Evolutionary conservation across 208 protist species (phyloP), one percentile per base, ranked within the genome.

Genomic region (Entamoeba invadens): DNA sequence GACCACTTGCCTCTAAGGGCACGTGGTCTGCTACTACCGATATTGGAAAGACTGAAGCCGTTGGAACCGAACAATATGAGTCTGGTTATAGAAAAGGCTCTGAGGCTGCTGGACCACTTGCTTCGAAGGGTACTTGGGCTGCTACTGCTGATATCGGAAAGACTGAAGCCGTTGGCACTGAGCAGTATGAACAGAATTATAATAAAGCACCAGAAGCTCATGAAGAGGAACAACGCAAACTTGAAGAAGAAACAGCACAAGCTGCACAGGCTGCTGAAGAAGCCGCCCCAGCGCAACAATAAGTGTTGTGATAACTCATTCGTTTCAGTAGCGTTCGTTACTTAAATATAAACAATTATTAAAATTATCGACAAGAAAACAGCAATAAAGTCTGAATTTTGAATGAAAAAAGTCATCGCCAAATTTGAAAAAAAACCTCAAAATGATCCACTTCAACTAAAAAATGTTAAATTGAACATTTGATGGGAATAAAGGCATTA

Each of bases 401-500:
- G n/a, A n/a, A n/a, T n/a, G n/a, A n/a, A n/a, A n/a, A n/a, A n/a
- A n/a, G n/a, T n/a, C n/a, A n/a, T n/a, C n/a, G n/a, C n/a, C n/a
- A n/a, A n/a, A n/a, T n/a, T n/a, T n/a, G n/a, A n/a, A n/a, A n/a
- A n/a, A n/a, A n/a, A n/a, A n/a, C n/a, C n/a, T n/a, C n/a, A n/a
- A n/a, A n/a, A n/a, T n/a, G n/a, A n/a, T n/a, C n/a, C n/a, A n/a
- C n/a, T n/a, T n/a, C n/a, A n/a, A n/a, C n/a, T n/a, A n/a, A n/a
- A n/a, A n/a, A n/a, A n/a, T n/a, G n/a, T n/a, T n/a, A n/a, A n/a
- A n/a, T n/a, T n/a, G n/a, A n/a, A n/a, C n/a, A n/a, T n/a, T n/a
- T 5, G 77, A 93, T 93, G 93, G 93, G 93, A 38, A 93, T 93
- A 35, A 45, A 45, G 44, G 44, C 25, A 77, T 31, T 93, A 10